Conservation (phyloP, 352 stramenopile species). For the Phytopythium helicoides region DNA sequence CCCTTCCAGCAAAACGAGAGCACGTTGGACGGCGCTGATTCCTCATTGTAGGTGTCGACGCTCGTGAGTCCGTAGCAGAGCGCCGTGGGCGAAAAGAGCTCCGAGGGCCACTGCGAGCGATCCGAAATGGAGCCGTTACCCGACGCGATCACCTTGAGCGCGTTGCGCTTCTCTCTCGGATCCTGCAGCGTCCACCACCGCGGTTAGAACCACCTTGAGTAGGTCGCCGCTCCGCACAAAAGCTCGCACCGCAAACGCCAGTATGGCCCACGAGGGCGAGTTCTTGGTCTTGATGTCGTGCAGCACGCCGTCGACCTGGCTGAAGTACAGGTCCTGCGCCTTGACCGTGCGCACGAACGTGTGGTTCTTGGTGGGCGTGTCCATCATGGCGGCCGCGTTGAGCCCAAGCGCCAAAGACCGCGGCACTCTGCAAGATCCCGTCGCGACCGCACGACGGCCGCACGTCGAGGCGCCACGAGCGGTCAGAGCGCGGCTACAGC, state of each 20-base stretch:
- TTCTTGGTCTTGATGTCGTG: conserved; percentile 63
- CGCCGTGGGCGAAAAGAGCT: conserved; percentile 75
- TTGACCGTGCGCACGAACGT: conserved; percentile 85
- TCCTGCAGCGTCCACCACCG: conserved; percentile 32
- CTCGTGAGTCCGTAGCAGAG: conserved; percentile 83
- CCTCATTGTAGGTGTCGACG: conserved; percentile 64
- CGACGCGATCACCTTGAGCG: conserved; percentile 67
- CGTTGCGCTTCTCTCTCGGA: conserved; percentile 76
- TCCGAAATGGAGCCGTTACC: conserved; percentile 70
- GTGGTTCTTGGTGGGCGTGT: conserved; percentile 23
- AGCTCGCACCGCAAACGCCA: conserved; percentile 66
- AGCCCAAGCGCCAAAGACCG: not conserved
- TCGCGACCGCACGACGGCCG: not conserved
- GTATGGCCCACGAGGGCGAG: conserved; percentile 68
- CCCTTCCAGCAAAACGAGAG: conserved; percentile 90
- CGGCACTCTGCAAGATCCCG: not conserved
- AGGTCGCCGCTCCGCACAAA: not conserved
- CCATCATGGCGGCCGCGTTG: conserved; percentile 2
- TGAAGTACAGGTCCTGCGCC: conserved; percentile 73
- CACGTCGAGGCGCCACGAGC: not conserved
- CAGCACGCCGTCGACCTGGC: conserved; percentile 71
- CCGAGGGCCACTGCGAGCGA: conserved; percentile 61
- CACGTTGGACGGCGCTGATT: conserved; percentile 61
- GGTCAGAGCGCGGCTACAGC: too few relatives aligned
- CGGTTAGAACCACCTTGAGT: not conserved